Percentiles rank a stretch among this genome's conserved stretches.
Evolutionary conservation across 192 early-diverging fungal species (phyloP).

Genomic region (Podila horticola): DNA sequence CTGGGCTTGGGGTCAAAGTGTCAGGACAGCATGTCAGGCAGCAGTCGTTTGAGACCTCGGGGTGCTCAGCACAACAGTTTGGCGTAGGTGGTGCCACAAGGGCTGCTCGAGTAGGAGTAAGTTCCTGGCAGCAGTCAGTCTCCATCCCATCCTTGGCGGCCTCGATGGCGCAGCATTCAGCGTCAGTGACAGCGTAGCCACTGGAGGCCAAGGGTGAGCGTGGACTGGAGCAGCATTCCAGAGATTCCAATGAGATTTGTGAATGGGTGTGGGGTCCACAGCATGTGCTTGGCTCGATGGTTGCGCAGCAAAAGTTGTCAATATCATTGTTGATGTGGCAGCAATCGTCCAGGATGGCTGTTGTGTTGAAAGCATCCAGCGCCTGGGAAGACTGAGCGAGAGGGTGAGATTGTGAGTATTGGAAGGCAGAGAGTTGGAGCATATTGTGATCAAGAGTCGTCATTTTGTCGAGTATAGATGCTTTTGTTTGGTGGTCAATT

Average conservation of each 20-base stretch:
- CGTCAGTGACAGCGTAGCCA: slow-evolving; percentile 19
- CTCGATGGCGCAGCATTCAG: slow-evolving; percentile 44
- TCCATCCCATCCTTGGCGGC: slow-evolving; percentile 42
- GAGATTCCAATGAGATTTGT: slow-evolving; percentile 19
- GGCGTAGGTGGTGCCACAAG: slow-evolving; percentile 7
- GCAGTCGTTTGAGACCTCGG: slow-evolving; percentile 40
- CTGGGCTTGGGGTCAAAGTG: slow-evolving; percentile 15
- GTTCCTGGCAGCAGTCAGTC: slow-evolving; percentile 43
- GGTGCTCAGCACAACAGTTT: slow-evolving; percentile 44
- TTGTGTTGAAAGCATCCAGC: not conserved
- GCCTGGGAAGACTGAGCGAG: not conserved
- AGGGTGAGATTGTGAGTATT: not conserved
- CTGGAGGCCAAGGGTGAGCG: slow-evolving; percentile 1
- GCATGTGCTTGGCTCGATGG: slow-evolving; percentile 41
- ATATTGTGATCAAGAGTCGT: not conserved
- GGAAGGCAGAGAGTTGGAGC: not conserved
- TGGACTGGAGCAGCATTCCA: slow-evolving; percentile 16
- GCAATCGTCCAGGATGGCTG: slow-evolving; percentile 32
- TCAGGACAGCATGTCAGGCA: slow-evolving; percentile 48
- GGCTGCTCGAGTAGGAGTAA: slow-evolving; percentile 12
- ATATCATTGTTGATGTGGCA: slow-evolving; percentile 30
- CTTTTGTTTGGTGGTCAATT: not conserved
- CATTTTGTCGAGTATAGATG: not conserved
- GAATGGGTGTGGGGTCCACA: slow-evolving; percentile 23
- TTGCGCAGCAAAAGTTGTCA: slow-evolving; percentile 39